phyloP scores from a whole-genome alignment of 495 filamentous ascomycete species.

The Penicillium pancosmium region DNA sequence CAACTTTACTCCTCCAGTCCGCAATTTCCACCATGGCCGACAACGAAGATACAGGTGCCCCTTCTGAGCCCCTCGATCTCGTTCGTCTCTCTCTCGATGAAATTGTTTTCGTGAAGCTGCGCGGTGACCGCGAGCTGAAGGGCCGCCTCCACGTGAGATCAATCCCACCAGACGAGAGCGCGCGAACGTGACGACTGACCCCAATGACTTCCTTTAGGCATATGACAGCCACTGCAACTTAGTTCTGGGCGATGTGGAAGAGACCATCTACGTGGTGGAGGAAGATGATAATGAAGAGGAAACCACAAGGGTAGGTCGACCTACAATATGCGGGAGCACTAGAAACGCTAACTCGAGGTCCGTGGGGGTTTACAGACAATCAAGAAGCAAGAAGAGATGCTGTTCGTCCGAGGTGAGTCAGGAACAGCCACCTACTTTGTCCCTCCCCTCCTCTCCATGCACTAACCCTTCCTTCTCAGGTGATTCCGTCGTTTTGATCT shows the following conservation, averaged over 20 bases:
- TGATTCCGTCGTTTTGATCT: constrained; percentile 95
- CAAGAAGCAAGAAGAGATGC: constrained; percentile 96
- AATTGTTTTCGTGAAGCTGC: constrained; percentile 93
- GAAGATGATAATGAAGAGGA: constrained; percentile 87
- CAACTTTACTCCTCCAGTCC: not conserved
- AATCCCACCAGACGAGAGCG: constrained; percentile 2
- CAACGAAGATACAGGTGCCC: constrained; percentile 62
- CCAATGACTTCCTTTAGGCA: constrained; percentile 60
- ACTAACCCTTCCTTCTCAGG: constrained; percentile 51
- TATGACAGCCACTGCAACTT: constrained; percentile 99
- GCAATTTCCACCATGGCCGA: constrained; percentile 64
- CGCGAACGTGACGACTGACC: constrained; percentile 13
- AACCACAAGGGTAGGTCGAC: constrained; percentile 58
- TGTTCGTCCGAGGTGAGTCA: constrained; percentile 91
- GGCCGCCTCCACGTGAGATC: constrained; percentile 84
- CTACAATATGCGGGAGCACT: not conserved
- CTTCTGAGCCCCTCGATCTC: constrained; percentile 89
- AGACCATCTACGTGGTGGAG: constrained; percentile 89
- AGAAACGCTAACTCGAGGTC: constrained; percentile 17
- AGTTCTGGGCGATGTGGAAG: constrained; percentile 95
- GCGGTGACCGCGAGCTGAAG: constrained; percentile 94
- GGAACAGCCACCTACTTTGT: not conserved
- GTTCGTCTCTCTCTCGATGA: constrained; percentile 94
- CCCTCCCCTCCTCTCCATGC: not conserved
- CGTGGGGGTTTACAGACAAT: constrained; percentile 63